Evolutionary conservation across 2,329 filamentous ascomycete species (phyloP), one percentile per base, ranked within the genome.

Genomic region (Scedosporium apiospermum): DNA sequence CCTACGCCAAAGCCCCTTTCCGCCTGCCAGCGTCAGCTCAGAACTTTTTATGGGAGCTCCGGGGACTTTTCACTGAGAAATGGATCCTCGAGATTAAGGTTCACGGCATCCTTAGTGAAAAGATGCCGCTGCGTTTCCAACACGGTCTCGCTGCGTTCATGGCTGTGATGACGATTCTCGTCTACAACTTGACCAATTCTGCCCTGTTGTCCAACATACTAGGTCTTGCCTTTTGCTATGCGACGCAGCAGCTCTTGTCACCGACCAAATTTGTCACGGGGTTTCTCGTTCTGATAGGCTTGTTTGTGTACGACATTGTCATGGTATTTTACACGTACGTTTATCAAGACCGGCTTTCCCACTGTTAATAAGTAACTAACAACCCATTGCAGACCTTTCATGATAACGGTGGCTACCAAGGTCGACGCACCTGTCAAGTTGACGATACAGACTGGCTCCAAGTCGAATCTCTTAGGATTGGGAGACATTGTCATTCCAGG

Each of bases 291-390:
- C 79, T 98, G 1, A 77, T 80, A 9, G 90, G 88, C 0, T 79
- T 98, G 1, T 98, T 98, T 77, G 85, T 96, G 70, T 99, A 99
- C 71, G 93, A 99, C 71, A 93, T 99, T 58, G 87, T 95, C 73
- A 92, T 93, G 80, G 90, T 95, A 5, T 95, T 95, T 71, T 95
- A 89, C 71, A 93, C 89, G 77, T 87, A 71, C 75, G 84, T 79
- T 23, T 14, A 7, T 18, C 57, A 16, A 16, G 7, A 9, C 3
- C 14, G n/a, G 2, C 4, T 6, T n/a, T 5, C 7, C n/a, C 21
- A 5, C 23, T 26, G n/a, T 6, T 4, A n/a, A 16, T 46, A 4
- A 42, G 16, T 42, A 26, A 14, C 68, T 72, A 65, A 73, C 65
- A 12, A 61, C 23, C 4, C 5, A 12, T 3, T 5, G 23, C 63